phyloP scores from a whole-genome alignment of 495 filamentous ascomycete species.

The Viridothelium virens region DNA sequence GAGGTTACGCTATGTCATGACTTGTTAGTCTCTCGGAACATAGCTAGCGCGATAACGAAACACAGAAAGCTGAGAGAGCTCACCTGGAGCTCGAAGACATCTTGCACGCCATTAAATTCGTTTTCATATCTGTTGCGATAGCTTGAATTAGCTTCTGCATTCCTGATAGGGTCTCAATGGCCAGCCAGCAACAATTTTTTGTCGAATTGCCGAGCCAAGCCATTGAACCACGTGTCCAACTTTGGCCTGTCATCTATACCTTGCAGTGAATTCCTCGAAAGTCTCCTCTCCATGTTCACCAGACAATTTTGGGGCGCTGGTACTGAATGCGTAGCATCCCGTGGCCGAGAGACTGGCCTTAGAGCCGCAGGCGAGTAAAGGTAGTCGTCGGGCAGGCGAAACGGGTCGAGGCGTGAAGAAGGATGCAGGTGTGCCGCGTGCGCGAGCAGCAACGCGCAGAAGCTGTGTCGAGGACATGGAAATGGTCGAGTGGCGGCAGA shows the following conservation, averaged over 20 bases:
- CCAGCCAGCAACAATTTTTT: neutral
- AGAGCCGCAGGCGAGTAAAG: neutral
- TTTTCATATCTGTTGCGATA: slow-evolving; percentile 78
- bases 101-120: slow-evolving; percentile 94
- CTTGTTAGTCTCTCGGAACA: slow-evolving; percentile 16
- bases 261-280: slow-evolving; percentile 97
- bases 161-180: slow-evolving; percentile 4
- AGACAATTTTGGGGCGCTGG: slow-evolving; percentile 25
- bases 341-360: slow-evolving; percentile 1
- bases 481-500: neutral
- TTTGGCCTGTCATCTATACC: slow-evolving; percentile 52
- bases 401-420: slow-evolving; percentile 1
- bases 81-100: slow-evolving; percentile 99
- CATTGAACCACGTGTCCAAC: slow-evolving; percentile 14
- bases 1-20: slow-evolving; percentile 70
- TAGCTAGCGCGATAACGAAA: neutral
- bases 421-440: neutral
- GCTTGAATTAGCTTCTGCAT: neutral
- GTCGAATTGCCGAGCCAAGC: neutral
- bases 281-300: slow-evolving; percentile 73
- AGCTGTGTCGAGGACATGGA: slow-evolving; percentile 10
- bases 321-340: slow-evolving; percentile 10
- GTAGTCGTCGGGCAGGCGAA: neutral
- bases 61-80: slow-evolving; percentile 27
- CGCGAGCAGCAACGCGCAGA: slow-evolving; percentile 3